Evolutionary conservation across 148 eudicot genomes (phyloP), one percentile per base, ranked within the genome.

Genomic region (Fallopia convolvulus): DNA sequence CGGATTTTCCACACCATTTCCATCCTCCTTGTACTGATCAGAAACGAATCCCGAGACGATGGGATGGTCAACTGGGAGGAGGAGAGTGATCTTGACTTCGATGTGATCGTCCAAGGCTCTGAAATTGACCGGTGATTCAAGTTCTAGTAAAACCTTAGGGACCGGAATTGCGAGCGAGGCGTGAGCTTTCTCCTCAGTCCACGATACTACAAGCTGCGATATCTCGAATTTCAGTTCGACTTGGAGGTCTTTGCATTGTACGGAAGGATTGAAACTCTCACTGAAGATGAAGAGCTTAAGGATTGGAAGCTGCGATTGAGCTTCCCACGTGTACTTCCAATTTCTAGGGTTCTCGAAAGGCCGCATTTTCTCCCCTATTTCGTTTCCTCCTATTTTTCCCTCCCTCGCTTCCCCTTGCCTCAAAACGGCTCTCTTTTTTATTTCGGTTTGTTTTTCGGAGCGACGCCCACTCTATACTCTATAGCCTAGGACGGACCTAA

Each of bases 271-370:
- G 76, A 63, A 68, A 32, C 79, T 8, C 3, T 83, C 76, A 11
- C 83, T 80, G 84, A 95, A 92, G 76, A 95, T 84, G 82, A 87
- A 85, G 21, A 96, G 82, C 66, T 90, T 89, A 80, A 96, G 89
- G 21, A 81, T 76, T 49, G 98, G 84, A 55, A 89, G 65, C 80
- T 91, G 98, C 44, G 99, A 93, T 85, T 96, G 97, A 5, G 99
- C 85, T 87, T 93, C 99, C 89, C 89, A 96, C 21, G 94, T 89
- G 91, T 80, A 96, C 4, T 87, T 84, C 99, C 99, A 95, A 79
- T 83, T 85, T 78, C 87, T 89, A 86, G 92, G 93, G 97, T 83
- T 89, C 87, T 66, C 44, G 36, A 8, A 20, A 72, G 56, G 15
- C 71, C 68, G 74, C 86, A 83, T 84, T 46, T 53, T 79, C 80